Evolutionary conservation across 495 filamentous ascomycete genomes (phyloP), one percentile per base, ranked within the genome.

Genomic region (Penicillium alfredii): DNA sequence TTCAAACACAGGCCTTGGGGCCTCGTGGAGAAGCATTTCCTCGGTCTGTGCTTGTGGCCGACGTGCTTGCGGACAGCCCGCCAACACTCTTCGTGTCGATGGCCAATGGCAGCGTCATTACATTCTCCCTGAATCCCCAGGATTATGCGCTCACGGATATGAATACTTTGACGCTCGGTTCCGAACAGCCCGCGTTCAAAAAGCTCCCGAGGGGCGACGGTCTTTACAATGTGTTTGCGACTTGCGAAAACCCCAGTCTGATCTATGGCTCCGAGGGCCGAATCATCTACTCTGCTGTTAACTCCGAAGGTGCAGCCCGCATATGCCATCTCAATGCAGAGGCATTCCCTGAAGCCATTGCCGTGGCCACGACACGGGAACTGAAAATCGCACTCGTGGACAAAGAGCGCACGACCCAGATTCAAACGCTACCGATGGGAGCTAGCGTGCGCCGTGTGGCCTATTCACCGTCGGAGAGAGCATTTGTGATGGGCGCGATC

Each of bases 231-330:
- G 83, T 99, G 0, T 94, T 99, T 49, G 86, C 89, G 1, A 90
- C 84, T 0, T 95, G 87, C 47, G 92, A 97, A 44, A 85, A 96
- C 50, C 86, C 92, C 10, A 94, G 84, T 45, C 58, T 99, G 31
- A 93, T 97, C 33, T 96, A 97, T 47, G 82, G 81, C 11, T 79
- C 81, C 4, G 87, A 97, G 51, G 86, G 83, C 1, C 75, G 89
- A 8, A 81, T 95, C 17, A 80, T 94, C 5, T 99, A 92, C 68
- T 94, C 88, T 11, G 87, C 93, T 1, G 82, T 96, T n/a, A 97
- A 94, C 33, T 88, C 88, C 2, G 86, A 94, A 47, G 79, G 86
- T 31, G 83, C 88, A 4, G 77, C 78, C 4, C 80, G 77, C 23
- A 73, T 97, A 17, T 92, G 85, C 47, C 71, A 84, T 5, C 89